These are phyloP conservation scores for Quillaja saponaria DNA, from an alignment of 306 rosid species.

Conservation along the genomic window DNA sequence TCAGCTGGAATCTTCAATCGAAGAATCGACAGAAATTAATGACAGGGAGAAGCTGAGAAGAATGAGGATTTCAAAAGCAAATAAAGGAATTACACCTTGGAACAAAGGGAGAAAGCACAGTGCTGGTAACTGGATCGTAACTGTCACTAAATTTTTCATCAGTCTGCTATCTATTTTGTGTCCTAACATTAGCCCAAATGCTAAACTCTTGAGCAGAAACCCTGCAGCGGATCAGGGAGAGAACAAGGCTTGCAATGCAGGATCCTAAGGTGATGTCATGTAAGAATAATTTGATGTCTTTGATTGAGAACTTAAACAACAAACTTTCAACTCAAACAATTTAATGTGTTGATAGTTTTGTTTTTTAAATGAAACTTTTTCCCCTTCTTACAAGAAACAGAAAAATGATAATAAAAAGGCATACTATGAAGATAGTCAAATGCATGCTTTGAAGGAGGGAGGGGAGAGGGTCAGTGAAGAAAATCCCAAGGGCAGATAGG, in stretches of 20 bases:
- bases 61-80: constrained; percentile 82
- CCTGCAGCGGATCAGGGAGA: constrained; percentile 73
- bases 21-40: constrained; percentile 37
- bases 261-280: constrained; percentile 99
- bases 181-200: constrained; percentile 21
- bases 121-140: constrained; percentile 52
- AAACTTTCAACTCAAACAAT: no score
- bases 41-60: constrained; percentile 79
- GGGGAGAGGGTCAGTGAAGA: no score
- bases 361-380: no score
- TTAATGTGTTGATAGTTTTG: no score
- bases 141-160: constrained; percentile 7
- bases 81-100: constrained; percentile 89
- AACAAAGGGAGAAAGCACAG: constrained; percentile 91
- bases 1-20: constrained; percentile 33
- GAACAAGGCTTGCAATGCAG: constrained; percentile 97
- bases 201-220: constrained; percentile 61
- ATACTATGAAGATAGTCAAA: no score
- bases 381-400: no score
- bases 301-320: no score
- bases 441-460: no score
- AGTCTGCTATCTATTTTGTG: background rate
- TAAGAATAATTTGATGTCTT: constrained; percentile 58
- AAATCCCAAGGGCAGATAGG: background rate
- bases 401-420: no score